phyloP scores from a whole-genome alignment of 139 green algal species.

The Limnomonas spitsbergensis region DNA sequence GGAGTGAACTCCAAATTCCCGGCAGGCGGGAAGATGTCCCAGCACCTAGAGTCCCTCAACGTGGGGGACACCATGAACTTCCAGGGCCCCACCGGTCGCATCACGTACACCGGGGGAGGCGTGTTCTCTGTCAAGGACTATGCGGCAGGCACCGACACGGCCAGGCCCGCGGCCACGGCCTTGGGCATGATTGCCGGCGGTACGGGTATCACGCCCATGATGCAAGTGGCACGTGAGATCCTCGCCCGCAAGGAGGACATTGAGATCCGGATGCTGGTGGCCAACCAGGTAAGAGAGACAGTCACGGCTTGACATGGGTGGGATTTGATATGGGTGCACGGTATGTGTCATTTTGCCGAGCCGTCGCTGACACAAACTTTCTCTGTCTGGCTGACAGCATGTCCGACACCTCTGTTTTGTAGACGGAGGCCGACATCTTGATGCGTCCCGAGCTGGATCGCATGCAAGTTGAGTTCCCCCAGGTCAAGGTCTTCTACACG shows the following conservation, averaged over 20 bases:
- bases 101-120: conserved; percentile 76
- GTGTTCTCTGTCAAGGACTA: conserved; percentile 53
- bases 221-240: conserved; percentile 72
- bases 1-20: conserved; percentile 90
- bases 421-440: conserved; percentile 87
- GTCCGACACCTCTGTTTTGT: too few species aligned
- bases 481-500: conserved; percentile 57
- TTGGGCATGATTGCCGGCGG: conserved; percentile 77
- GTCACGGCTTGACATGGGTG: too few species aligned
- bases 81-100: conserved; percentile 89
- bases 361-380: too few species aligned
- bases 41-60: conserved; percentile 60
- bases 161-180: conserved; percentile 22
- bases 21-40: conserved; percentile 75
- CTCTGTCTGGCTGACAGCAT: too few species aligned
- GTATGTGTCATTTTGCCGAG: too few species aligned
- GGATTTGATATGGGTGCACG: too few species aligned
- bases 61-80: conserved; percentile 89
- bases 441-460: conserved; percentile 84
- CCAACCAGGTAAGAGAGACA: conserved; percentile 85
- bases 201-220: conserved; percentile 45
- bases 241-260: conserved; percentile 81
- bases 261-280: conserved; percentile 82
- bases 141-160: neutral
- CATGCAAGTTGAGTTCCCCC: conserved; percentile 56